phyloP scores from a whole-genome alignment of 371 early-diverging fungal species.

The Mortierella sp. region DNA sequence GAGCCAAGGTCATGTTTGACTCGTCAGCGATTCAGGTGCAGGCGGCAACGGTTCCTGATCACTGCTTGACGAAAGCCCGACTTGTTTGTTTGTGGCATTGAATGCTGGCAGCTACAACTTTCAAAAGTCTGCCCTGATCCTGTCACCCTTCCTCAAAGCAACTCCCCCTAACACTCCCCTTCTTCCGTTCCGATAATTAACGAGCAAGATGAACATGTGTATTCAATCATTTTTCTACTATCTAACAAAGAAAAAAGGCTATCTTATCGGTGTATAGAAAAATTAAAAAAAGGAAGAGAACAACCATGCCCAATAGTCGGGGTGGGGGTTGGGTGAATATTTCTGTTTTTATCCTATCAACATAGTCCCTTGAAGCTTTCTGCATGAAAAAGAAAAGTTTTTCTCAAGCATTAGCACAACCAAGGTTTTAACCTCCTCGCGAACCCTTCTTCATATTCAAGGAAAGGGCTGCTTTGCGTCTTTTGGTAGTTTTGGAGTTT shows the following conservation, averaged over 20 bases:
- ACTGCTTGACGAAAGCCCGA: background rate
- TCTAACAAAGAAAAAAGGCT: background rate
- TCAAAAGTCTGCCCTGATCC: background rate
- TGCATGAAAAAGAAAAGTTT: background rate
- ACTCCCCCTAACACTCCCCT: background rate
- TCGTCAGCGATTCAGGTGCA: no score
- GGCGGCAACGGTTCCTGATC: background rate
- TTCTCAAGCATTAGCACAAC: background rate
- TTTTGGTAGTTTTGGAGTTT: conserved; percentile 27
- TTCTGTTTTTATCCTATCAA: conserved; percentile 44
- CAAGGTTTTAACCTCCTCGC: conserved; percentile 38
- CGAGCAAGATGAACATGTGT: conserved; percentile 5
- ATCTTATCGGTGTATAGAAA: background rate
- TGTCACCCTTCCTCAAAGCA: background rate
- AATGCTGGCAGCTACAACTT: no score
- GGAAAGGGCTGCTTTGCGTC: conserved; percentile 44
- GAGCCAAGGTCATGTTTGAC: background rate
- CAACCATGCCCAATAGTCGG: conserved; percentile 1
- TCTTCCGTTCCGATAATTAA: background rate
- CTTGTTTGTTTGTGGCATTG: no score
- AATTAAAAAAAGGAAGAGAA: background rate
- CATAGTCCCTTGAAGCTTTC: conserved; percentile 14
- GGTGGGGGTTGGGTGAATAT: conserved; percentile 31
- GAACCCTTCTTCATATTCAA: conserved; percentile 48
- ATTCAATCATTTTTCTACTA: background rate